Evolutionary conservation across 2,329 filamentous ascomycete genomes (phyloP).

Genomic region (Pezicula rhizophila): DNA sequence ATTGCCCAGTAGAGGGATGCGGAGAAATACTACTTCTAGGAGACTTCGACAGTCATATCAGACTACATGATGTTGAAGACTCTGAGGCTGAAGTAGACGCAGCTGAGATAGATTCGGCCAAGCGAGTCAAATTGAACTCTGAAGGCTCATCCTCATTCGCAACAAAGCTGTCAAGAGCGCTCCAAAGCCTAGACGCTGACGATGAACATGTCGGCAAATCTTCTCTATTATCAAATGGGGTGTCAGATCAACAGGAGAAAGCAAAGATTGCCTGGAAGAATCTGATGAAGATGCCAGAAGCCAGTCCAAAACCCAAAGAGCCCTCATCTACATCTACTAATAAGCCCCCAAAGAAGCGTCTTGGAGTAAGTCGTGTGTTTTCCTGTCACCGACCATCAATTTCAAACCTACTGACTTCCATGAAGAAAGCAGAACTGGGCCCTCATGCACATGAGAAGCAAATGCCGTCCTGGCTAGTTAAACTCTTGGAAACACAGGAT

Average conservation of each 20-base stretch:
- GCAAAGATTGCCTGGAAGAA: conserved; percentile 25
- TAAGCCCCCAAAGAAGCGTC: conserved; percentile 16
- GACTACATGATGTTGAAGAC: conserved; percentile 40
- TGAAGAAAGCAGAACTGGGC: conserved; percentile 55
- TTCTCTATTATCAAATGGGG: conserved; percentile 1
- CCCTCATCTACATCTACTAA: not conserved
- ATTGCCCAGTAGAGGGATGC: conserved; percentile 52
- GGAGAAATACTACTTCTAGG: conserved; percentile 47
- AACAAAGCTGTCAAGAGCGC: conserved; percentile 18
- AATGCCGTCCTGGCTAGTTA: conserved; percentile 66
- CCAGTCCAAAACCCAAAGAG: conserved; percentile 1
- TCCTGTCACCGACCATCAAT: not conserved
- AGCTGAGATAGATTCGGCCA: conserved; percentile 2
- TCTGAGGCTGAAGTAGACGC: conserved; percentile 9
- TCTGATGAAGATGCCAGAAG: conserved; percentile 26
- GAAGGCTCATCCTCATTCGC: conserved; percentile 13
- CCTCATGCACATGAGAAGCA: conserved; percentile 65
- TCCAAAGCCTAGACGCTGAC: conserved; percentile 17
- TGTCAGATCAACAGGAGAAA: conserved; percentile 10
- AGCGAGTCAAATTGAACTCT: conserved; percentile 12
- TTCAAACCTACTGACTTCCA: conserved; percentile 8
- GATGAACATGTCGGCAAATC: conserved; percentile 1
- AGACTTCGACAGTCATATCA: conserved; percentile 53
- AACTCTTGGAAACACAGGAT: conserved; percentile 50
- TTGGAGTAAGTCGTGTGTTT: conserved; percentile 26